These are phyloP conservation scores for Ascocoryne sarcoides DNA, from an alignment of 2,329 filamentous ascomycete genomes.

Conservation along the genomic window DNA sequence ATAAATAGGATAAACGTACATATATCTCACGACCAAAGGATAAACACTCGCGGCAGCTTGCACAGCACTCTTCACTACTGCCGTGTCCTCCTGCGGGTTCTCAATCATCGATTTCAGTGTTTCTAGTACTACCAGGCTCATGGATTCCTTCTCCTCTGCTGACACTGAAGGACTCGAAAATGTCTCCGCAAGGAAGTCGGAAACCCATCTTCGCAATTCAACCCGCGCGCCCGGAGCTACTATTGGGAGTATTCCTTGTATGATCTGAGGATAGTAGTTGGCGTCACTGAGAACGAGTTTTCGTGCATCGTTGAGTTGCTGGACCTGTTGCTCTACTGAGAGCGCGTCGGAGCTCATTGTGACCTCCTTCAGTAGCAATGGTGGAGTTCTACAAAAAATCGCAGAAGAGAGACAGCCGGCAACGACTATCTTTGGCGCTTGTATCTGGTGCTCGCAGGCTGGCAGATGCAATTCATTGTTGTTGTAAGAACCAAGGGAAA, in stretches of 20 bases:
- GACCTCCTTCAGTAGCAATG: constrained; percentile 9
- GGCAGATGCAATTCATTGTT: constrained; percentile 11
- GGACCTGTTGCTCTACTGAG: constrained; percentile 66
- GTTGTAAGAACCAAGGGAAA: too few relatives aligned
- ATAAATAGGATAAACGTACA: constrained; percentile 68
- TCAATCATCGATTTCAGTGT: constrained; percentile 64
- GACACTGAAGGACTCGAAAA: constrained; percentile 86
- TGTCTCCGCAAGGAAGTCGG: constrained; percentile 90
- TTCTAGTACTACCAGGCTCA: constrained; percentile 69
- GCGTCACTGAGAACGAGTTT: constrained; percentile 82
- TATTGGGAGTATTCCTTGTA: constrained; percentile 87
- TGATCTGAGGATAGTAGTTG: constrained; percentile 82
- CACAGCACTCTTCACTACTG: constrained; percentile 77
- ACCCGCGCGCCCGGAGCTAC: constrained; percentile 66
- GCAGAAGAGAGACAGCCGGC: too few relatives aligned
- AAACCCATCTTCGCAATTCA: constrained; percentile 88
- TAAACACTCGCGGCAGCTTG: constrained; percentile 90
- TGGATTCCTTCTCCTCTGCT: constrained; percentile 68
- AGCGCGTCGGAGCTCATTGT: constrained; percentile 45
- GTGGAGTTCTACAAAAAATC: constrained; percentile 19
- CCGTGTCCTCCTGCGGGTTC: constrained; percentile 64
- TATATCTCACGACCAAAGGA: constrained; percentile 83
- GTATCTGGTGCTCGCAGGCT: constrained; percentile 3
- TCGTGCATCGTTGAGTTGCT: constrained; percentile 82
- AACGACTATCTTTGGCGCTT: constrained; percentile 11